phyloP scores from a whole-genome alignment of 2,329 filamentous ascomycete species.

The Colletotrichum tofieldiae region DNA sequence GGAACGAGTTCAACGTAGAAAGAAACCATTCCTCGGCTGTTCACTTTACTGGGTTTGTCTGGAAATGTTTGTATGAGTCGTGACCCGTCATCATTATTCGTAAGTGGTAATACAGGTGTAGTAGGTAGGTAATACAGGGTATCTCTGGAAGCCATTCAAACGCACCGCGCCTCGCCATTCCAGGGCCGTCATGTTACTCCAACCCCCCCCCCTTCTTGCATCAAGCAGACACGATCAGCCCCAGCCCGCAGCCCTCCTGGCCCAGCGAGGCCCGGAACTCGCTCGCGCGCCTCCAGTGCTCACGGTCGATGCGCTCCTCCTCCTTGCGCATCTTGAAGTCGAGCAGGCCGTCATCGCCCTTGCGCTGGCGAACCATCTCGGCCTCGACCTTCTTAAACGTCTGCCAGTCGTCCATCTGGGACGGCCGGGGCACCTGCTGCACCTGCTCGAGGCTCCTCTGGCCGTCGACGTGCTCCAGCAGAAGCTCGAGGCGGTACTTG shows the following conservation, averaged over 20 bases:
- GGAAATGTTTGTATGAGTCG: neutral
- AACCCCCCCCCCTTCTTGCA: neutral
- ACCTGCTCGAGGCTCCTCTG: conserved; percentile 62
- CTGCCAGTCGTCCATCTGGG: conserved; percentile 71
- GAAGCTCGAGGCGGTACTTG: conserved; percentile 61
- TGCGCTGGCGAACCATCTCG: conserved; percentile 40
- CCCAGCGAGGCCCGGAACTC: conserved; percentile 40
- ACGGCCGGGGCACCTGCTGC: conserved; percentile 64
- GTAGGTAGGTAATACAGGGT: conserved; percentile 38
- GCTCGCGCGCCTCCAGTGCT: conserved; percentile 41
- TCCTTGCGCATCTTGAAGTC: conserved; percentile 43
- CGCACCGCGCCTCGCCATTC: neutral
- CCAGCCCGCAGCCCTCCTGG: conserved; percentile 28
- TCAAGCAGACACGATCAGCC: conserved; percentile 27
- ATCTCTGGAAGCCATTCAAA: conserved; percentile 21
- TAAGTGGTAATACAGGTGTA: conserved; percentile 30
- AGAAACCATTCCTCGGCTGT: no score
- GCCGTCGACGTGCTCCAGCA: conserved; percentile 60
- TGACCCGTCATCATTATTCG: conserved; percentile 37
- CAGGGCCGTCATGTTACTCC: neutral
- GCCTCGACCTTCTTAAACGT: conserved; percentile 60
- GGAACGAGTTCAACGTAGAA: no score
- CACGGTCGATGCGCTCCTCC: conserved; percentile 41
- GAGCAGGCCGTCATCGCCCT: conserved; percentile 39
- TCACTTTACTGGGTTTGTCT: neutral